phyloP scores from a whole-genome alignment of 1,284 basidiomycete species.

The Flammula alnicola region DNA sequence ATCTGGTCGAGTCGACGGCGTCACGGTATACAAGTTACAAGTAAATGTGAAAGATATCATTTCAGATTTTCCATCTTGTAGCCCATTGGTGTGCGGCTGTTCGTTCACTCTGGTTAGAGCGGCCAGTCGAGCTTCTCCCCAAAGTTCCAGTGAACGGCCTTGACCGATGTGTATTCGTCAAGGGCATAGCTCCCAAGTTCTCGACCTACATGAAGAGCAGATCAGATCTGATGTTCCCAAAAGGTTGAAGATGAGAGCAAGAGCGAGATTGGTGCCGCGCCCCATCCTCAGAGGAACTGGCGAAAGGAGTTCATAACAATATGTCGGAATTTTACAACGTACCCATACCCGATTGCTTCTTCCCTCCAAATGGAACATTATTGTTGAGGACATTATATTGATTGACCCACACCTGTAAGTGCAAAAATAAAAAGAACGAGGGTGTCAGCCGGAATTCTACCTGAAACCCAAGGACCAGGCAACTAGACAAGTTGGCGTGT shows the following conservation, averaged over 20 bases:
- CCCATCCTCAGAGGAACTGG: no score
- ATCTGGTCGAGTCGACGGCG: no score
- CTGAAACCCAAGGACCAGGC: background rate
- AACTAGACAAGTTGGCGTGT: no score
- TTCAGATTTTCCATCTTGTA: no score
- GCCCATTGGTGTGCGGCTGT: no score
- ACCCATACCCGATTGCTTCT: conserved; percentile 72
- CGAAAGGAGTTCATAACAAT: conserved; percentile 3
- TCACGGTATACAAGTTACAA: no score
- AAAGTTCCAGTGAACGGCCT: conserved; percentile 88
- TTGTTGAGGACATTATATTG: conserved; percentile 83
- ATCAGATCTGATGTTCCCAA: no score
- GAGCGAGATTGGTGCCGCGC: no score
- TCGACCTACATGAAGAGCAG: conserved; percentile 53
- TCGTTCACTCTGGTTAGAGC: conserved; percentile 45
- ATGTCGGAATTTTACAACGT: conserved; percentile 19
- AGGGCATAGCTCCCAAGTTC: conserved; percentile 91
- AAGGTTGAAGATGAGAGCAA: no score
- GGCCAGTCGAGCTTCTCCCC: conserved; percentile 83
- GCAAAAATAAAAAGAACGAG: conserved; percentile 5
- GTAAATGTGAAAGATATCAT: no score
- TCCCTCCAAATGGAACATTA: conserved; percentile 93
- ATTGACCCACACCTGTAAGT: conserved; percentile 81
- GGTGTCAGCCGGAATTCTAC: background rate
- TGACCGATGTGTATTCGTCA: conserved; percentile 81